phyloP scores from a whole-genome alignment of 2,329 filamentous ascomycete genomes.

The Pseudocercospora eumusae region DNA sequence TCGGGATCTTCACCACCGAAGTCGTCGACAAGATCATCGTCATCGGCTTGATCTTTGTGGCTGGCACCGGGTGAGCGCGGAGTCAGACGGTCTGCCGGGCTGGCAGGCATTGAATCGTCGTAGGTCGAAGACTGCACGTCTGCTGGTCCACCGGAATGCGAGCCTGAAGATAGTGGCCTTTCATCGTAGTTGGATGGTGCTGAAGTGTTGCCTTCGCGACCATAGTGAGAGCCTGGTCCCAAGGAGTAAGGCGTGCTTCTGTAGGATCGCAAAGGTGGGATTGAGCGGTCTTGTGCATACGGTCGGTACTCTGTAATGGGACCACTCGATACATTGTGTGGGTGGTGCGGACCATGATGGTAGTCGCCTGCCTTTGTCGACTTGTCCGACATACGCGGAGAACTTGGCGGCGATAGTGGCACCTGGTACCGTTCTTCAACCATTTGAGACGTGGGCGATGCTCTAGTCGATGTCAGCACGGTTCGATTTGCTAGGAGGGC shows the following conservation, averaged over 20 bases:
- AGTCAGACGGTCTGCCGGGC: constrained; percentile 49
- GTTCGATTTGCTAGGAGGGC: neutral
- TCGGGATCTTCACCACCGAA: constrained; percentile 38
- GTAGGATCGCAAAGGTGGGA: constrained; percentile 45
- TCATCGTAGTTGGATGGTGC: constrained; percentile 12
- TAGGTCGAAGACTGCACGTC: constrained; percentile 35
- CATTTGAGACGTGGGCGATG: constrained; percentile 30
- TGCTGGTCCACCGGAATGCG: constrained; percentile 19
- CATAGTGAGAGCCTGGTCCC: constrained; percentile 23
- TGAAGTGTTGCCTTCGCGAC: neutral
- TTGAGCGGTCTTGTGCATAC: constrained; percentile 16
- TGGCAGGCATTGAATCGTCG: constrained; percentile 49
- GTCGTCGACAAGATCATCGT: constrained; percentile 46
- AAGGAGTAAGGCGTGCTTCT: constrained; percentile 49
- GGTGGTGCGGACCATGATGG: constrained; percentile 37
- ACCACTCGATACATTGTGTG: neutral
- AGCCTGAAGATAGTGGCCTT: constrained; percentile 15
- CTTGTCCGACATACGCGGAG: constrained; percentile 54
- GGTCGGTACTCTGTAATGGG: constrained; percentile 1
- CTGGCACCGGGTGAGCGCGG: constrained; percentile 43
- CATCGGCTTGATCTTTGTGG: constrained; percentile 41
- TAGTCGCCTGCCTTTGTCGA: constrained; percentile 46
- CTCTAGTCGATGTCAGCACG: constrained; percentile 11
- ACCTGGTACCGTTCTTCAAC: constrained; percentile 49
- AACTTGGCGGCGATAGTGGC: constrained; percentile 53